Evolutionary conservation across 352 stramenopile species (phyloP).

Genomic region (Globisporangium nagaii): DNA sequence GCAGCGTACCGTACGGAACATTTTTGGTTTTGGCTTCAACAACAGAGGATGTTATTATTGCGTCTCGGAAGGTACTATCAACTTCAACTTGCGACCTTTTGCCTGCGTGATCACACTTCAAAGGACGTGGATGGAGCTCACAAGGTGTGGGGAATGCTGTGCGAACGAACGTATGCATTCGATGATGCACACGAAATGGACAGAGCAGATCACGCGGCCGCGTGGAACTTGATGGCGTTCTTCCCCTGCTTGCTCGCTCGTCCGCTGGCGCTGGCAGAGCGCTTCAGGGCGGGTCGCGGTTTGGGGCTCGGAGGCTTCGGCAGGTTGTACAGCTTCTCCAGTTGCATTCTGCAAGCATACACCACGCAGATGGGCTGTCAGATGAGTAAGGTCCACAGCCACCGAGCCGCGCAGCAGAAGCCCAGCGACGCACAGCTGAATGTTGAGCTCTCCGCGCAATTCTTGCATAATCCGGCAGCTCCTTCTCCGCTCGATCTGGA

Average conservation of each 20-base stretch:
- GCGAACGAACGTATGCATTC: background rate
- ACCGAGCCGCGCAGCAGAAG: background rate
- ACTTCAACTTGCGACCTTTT: slow-evolving; percentile 1
- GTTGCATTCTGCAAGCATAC: slow-evolving; percentile 5
- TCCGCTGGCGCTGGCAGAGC: slow-evolving; percentile 1
- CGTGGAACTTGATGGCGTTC: slow-evolving; percentile 3
- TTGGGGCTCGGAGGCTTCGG: slow-evolving; percentile 1
- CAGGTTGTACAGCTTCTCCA: slow-evolving; percentile 15
- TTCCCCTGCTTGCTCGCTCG: slow-evolving; percentile 1
- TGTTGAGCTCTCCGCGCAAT: slow-evolving; percentile 16
- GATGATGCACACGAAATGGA: background rate
- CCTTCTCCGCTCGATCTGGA: slow-evolving; percentile 17
- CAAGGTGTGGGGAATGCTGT: too few species aligned
- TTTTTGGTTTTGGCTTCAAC: background rate
- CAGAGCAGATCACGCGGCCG: background rate
- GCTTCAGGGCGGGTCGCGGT: slow-evolving; percentile 1
- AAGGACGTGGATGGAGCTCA: background rate
- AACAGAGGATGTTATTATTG: background rate
- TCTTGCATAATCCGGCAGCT: slow-evolving; percentile 19
- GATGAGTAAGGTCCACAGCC: too few species aligned
- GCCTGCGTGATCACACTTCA: too few species aligned
- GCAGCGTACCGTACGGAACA: background rate
- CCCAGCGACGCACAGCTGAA: slow-evolving; percentile 7
- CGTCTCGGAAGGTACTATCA: background rate
- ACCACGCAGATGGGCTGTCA: too few species aligned